Evolutionary conservation across 495 filamentous ascomycete genomes (phyloP), one percentile per base, ranked within the genome.

Genomic region (Platismatia glauca): DNA sequence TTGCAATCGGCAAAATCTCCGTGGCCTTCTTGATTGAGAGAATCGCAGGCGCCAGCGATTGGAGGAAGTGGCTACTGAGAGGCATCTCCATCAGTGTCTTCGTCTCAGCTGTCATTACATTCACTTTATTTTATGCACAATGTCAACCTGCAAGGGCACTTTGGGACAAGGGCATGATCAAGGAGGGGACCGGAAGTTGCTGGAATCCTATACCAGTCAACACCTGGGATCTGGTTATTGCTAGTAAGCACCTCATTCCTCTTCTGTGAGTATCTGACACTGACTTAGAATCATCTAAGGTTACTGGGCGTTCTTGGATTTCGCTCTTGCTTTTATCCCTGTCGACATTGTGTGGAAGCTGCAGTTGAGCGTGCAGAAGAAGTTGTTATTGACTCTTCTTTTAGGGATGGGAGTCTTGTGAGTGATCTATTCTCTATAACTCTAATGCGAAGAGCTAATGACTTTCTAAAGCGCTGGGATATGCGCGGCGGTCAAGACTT

Each of bases 261-360:
- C 7, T 12, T 20, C 16, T 59, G 13, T 37, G 4, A 31, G 33
- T 5, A 37, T 0, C 4, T 7, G 27, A 39, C 33, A 15, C 13
- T 58, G 41, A 74, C 65, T 58, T n/a, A 7, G 65, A 2, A 39
- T 20, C 5, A 27, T 24, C 4, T 24, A 22, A 76, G 74, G 67
- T 33, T 76, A 74, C 60, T 78, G 75, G 27, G 76, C 72, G 0
- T 71, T 77, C 27, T 58, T 74, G 39, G 81, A 83, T 63, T 64
- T 82, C 8, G 79, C 77, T 35, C 74, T 83, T 22, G 78, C 80
- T 27, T 63, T 78, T 0, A 80, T 81, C 44, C 80, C 81, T 0
- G 66, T 69, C 9, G 56, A 75, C 7, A 74, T 80, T 7, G 69
- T 83, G 9, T 75, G 67, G 61, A 69, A 68, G 16, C 66, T 83